phyloP scores from a whole-genome alignment of 2,329 filamentous ascomycete species.

The Zymoseptoria brevis region DNA sequence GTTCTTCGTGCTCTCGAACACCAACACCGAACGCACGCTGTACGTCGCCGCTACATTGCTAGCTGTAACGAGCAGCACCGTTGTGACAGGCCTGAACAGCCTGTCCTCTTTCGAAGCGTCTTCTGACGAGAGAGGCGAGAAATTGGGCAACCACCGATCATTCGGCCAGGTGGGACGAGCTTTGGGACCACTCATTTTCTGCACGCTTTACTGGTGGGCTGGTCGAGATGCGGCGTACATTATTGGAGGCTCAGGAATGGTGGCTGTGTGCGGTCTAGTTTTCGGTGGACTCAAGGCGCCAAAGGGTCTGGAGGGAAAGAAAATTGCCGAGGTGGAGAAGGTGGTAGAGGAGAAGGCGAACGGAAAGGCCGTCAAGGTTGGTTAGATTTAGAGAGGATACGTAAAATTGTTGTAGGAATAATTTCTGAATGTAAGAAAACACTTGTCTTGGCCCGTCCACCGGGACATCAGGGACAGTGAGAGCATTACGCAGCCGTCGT shows the following conservation, averaged over 20 bases:
- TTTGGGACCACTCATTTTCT: conserved; percentile 81
- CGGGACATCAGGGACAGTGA: too few species aligned
- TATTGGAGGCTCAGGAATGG: conserved; percentile 72
- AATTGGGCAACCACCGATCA: conserved; percentile 72
- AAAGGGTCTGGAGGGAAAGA: conserved; percentile 15
- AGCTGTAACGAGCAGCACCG: conserved; percentile 84
- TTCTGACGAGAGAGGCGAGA: conserved; percentile 72
- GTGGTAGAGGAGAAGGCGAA: conserved; percentile 7
- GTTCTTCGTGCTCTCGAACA: conserved; percentile 68
- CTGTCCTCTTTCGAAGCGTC: conserved; percentile 83
- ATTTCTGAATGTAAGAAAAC: background rate
- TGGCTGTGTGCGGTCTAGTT: conserved; percentile 61
- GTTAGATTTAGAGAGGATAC: background rate
- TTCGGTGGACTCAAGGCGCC: conserved; percentile 66
- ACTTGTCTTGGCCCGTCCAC: background rate
- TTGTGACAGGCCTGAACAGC: conserved; percentile 88
- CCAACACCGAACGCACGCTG: conserved; percentile 59
- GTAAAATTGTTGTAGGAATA: background rate
- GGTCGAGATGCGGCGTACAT: conserved; percentile 78
- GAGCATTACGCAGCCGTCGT: too few species aligned
- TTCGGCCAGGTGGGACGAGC: conserved; percentile 82
- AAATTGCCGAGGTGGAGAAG: conserved; percentile 2
- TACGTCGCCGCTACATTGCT: conserved; percentile 78
- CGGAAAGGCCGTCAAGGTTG: conserved; percentile 9
- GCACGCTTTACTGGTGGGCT: conserved; percentile 97